These are phyloP conservation scores for Macadamia tetraphylla DNA, from an alignment of 164 flowering plant species.

Conservation along the genomic window DNA sequence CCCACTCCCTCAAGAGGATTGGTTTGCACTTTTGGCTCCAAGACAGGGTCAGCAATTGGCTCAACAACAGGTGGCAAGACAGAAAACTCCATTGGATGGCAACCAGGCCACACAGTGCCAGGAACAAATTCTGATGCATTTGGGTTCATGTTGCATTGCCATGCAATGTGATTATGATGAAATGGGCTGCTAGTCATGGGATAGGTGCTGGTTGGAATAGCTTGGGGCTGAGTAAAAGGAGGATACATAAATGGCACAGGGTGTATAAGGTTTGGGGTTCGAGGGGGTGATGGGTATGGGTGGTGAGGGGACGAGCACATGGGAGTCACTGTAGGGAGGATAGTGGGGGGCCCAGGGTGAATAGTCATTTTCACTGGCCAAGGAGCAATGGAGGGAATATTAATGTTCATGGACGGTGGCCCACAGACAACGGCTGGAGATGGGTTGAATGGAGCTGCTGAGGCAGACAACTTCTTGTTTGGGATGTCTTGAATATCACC, in stretches of 20 bases:
- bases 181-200: conserved; percentile 48
- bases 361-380: conserved; percentile 85
- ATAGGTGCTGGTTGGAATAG: conserved; percentile 47
- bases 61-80: conserved; percentile 51
- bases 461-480: conserved; percentile 85
- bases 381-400: conserved; percentile 54
- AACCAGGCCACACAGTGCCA: conserved; percentile 67
- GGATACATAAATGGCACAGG: conserved; percentile 77
- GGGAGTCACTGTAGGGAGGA: conserved; percentile 17
- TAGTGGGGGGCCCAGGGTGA: conserved; percentile 42
- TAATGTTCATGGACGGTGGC: conserved; percentile 60
- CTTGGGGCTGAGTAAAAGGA: conserved; percentile 61
- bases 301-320: conserved; percentile 79
- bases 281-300: conserved; percentile 77
- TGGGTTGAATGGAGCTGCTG: conserved; percentile 91
- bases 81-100: conserved; percentile 66
- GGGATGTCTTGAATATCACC: conserved; percentile 44
- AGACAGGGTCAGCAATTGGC: conserved; percentile 34
- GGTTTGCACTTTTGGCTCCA: conserved; percentile 32
- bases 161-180: conserved; percentile 67
- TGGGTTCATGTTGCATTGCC: conserved; percentile 70
- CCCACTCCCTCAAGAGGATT: conserved; percentile 24
- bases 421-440: conserved; percentile 47
- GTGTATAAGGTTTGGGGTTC: conserved; percentile 79
- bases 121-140: conserved; percentile 60